Evolutionary conservation across 345 rosid genomes (phyloP).

Genomic region (Syzygium grande): DNA sequence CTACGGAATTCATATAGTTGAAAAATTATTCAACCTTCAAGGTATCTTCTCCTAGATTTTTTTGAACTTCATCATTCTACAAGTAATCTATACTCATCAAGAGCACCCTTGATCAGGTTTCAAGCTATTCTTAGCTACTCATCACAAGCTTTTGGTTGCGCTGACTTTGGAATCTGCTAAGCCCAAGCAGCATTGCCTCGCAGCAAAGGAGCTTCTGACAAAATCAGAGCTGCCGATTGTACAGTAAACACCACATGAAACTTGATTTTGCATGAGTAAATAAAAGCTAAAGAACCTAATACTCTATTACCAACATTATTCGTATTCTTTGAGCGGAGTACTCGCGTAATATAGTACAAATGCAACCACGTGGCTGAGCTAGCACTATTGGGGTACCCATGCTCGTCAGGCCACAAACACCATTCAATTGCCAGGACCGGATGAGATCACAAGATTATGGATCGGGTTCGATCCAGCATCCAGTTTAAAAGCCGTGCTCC

Average conservation of each 20-base stretch:
- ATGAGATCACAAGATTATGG: background rate
- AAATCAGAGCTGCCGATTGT: background rate
- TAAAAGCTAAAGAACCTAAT: background rate
- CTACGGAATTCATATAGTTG: background rate
- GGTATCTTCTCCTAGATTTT: background rate
- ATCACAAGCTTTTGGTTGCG: background rate
- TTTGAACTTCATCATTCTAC: background rate
- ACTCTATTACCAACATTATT: background rate
- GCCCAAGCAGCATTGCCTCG: background rate
- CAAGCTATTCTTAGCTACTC: background rate
- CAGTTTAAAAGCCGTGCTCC: background rate
- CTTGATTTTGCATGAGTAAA: background rate
- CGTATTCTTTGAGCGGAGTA: background rate
- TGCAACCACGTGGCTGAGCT: background rate
- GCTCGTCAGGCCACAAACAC: background rate
- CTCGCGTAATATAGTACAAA: background rate
- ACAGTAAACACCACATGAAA: background rate
- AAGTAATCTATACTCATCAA: background rate
- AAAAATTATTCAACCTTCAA: background rate
- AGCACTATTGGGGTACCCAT: background rate
- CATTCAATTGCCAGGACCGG: background rate
- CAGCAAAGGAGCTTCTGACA: background rate
- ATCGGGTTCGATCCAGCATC: background rate
- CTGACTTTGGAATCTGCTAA: background rate
- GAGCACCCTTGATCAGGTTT: background rate